Evolutionary conservation across 768 basidiomycete genomes (phyloP).

Genomic region (Auriscalpium vulgare): DNA sequence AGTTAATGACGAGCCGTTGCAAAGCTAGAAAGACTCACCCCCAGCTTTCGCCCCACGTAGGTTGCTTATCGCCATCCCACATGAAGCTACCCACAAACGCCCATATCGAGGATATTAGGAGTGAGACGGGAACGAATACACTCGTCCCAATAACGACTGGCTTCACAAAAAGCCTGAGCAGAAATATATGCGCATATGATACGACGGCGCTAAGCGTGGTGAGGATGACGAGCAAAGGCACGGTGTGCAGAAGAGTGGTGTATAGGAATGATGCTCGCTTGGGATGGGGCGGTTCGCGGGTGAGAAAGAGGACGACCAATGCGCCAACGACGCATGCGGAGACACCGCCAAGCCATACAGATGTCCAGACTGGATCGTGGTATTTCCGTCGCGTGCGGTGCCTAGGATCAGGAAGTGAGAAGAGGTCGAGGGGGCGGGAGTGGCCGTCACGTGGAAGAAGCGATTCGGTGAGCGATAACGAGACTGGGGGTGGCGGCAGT

Average conservation of each 20-base stretch:
- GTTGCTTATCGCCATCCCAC: slow-evolving; percentile 43
- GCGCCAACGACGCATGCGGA: slow-evolving; percentile 54
- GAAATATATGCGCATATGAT: slow-evolving; percentile 67
- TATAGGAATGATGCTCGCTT: slow-evolving; percentile 38
- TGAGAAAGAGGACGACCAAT: slow-evolving; percentile 57
- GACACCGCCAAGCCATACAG: slow-evolving; percentile 54
- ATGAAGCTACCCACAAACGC: slow-evolving; percentile 77
- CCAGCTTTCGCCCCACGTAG: slow-evolving; percentile 76
- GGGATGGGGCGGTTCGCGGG: slow-evolving; percentile 30
- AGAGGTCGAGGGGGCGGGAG: slow-evolving; percentile 57
- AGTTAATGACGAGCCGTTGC: neutral
- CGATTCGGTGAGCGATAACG: slow-evolving; percentile 73
- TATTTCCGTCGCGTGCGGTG: slow-evolving; percentile 61
- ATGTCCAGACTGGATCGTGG: slow-evolving; percentile 68
- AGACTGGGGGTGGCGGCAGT: slow-evolving; percentile 39
- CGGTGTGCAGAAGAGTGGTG: slow-evolving; percentile 65
- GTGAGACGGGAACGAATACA: slow-evolving; percentile 64
- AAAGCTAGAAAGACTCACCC: slow-evolving; percentile 43
- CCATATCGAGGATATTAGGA: slow-evolving; percentile 71
- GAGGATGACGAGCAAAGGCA: slow-evolving; percentile 68
- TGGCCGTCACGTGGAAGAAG: slow-evolving; percentile 68
- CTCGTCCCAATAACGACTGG: slow-evolving; percentile 77
- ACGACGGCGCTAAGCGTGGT: slow-evolving; percentile 62
- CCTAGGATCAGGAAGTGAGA: slow-evolving; percentile 71
- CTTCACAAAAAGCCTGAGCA: slow-evolving; percentile 74